Conservation (phyloP, 208 protist genomes). For the Crithidia mellificae region DNA sequence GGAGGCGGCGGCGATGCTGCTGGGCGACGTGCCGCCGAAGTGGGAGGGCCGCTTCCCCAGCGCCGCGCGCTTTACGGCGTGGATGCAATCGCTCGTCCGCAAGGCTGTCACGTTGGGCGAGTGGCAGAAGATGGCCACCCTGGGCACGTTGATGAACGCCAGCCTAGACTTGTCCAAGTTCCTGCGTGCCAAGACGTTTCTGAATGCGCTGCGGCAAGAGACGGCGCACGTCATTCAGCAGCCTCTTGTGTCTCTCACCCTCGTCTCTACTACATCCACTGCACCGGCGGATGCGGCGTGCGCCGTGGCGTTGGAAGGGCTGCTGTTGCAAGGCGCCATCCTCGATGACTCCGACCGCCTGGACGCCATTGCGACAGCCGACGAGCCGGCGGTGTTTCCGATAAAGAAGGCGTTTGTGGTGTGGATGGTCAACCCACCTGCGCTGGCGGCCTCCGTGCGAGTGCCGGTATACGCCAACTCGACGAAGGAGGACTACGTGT, state of each 20-base stretch:
- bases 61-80: constrained; percentile 68
- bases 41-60: constrained; percentile 93
- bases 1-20: constrained; percentile 82
- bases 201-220: constrained; percentile 96
- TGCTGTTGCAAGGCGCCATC: constrained; percentile 87
- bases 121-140: constrained; percentile 60
- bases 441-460: constrained; percentile 37
- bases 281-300: constrained; percentile 53
- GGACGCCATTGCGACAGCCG: constrained; percentile 75
- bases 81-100: constrained; percentile 87
- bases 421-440: constrained; percentile 47
- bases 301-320: constrained; percentile 64
- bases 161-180: constrained; percentile 85
- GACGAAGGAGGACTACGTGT: constrained; percentile 83
- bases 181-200: constrained; percentile 93
- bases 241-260: constrained; percentile 81
- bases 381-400: constrained; percentile 78
- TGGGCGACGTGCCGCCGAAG: constrained; percentile 75
- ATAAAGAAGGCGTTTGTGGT: constrained; percentile 76
- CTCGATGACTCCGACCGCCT: constrained; percentile 69
- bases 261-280: constrained; percentile 57
- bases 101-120: constrained; percentile 73
- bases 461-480: constrained; percentile 89
- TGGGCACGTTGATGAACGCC: constrained; percentile 67
- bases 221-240: constrained; percentile 78